Percentiles rank a stretch among this genome's conserved stretches.
Evolutionary conservation across 768 basidiomycete genomes (phyloP).

Genomic region (Steccherinum ochraceum): DNA sequence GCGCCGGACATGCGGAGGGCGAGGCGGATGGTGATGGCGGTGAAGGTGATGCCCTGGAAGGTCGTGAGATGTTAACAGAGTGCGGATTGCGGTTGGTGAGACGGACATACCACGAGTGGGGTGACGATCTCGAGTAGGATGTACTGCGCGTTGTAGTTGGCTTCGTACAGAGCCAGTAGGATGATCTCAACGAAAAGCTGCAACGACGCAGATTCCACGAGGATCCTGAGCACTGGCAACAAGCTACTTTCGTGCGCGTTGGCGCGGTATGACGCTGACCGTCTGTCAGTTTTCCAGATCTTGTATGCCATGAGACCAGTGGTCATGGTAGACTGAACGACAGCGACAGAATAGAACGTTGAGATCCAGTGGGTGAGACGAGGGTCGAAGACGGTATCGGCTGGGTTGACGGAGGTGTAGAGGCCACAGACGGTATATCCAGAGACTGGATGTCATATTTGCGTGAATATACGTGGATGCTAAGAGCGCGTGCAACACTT

Average conservation of each 20-base stretch:
- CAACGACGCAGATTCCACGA: constrained; percentile 8
- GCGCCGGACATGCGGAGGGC: constrained; percentile 8
- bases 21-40: constrained; percentile 12
- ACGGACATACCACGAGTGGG: constrained; percentile 9
- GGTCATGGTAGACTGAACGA: constrained; percentile 12
- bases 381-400: constrained; percentile 11
- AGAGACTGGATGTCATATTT: constrained; percentile 6
- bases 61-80: not conserved
- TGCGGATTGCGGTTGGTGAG: not conserved
- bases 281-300: constrained; percentile 12
- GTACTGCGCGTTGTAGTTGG: constrained; percentile 13
- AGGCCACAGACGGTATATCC: constrained; percentile 13
- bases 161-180: constrained; percentile 10
- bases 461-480: not conserved
- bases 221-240: constrained; percentile 14
- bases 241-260: constrained; percentile 8
- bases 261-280: constrained; percentile 8
- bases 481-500: not conserved
- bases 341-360: constrained; percentile 13
- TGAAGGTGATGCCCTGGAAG: constrained; percentile 13
- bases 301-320: constrained; percentile 12
- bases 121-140: constrained; percentile 11
- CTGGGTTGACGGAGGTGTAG: constrained; percentile 7
- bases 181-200: constrained; percentile 11
- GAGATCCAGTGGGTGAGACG: constrained; percentile 11